Percentiles rank a stretch among this genome's conserved stretches.
Evolutionary conservation across 371 early-diverging fungal genomes (phyloP).

Genomic region (Apophysomyces sp.): DNA sequence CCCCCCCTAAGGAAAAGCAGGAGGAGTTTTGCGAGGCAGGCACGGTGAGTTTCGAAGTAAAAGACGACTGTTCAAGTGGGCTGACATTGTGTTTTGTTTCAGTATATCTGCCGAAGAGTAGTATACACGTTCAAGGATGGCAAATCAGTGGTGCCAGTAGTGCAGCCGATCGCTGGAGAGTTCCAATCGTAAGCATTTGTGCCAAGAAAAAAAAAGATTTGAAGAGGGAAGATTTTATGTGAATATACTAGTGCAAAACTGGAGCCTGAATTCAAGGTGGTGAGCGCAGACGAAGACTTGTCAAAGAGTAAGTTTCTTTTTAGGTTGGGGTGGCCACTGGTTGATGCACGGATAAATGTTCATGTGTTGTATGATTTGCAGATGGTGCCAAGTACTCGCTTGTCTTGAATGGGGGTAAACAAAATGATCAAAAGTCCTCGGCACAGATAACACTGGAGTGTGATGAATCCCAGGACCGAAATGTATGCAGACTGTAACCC

Average conservation of each 20-base stretch:
- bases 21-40: slow-evolving; percentile 16
- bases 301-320: slow-evolving; percentile 13
- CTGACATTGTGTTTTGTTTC: not conserved
- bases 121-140: slow-evolving; percentile 6
- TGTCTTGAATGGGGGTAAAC: slow-evolving; percentile 15
- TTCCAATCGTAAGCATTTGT: slow-evolving; percentile 7
- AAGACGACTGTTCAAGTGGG: not conserved
- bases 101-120: slow-evolving; percentile 19
- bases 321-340: not conserved
- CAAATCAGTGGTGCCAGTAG: not conserved
- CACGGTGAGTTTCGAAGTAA: slow-evolving; percentile 7
- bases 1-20: slow-evolving; percentile 3
- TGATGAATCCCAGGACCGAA: slow-evolving; percentile 9
- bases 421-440: slow-evolving; percentile 8
- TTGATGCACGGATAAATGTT: not conserved
- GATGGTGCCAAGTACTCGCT: slow-evolving; percentile 13
- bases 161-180: slow-evolving; percentile 17
- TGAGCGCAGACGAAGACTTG: slow-evolving; percentile 9
- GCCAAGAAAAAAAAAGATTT: too few species aligned
- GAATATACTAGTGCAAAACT: slow-evolving; percentile 1
- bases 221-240: not conserved
- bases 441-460: slow-evolving; percentile 21
- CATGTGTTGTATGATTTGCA: not conserved
- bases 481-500: slow-evolving; percentile 1
- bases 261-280: slow-evolving; percentile 11